Percentiles rank a stretch among this genome's conserved stretches.
These are phyloP conservation scores for Pulveroboletus ravenelii DNA, from an alignment of 768 basidiomycete species.

Conservation along the genomic window DNA sequence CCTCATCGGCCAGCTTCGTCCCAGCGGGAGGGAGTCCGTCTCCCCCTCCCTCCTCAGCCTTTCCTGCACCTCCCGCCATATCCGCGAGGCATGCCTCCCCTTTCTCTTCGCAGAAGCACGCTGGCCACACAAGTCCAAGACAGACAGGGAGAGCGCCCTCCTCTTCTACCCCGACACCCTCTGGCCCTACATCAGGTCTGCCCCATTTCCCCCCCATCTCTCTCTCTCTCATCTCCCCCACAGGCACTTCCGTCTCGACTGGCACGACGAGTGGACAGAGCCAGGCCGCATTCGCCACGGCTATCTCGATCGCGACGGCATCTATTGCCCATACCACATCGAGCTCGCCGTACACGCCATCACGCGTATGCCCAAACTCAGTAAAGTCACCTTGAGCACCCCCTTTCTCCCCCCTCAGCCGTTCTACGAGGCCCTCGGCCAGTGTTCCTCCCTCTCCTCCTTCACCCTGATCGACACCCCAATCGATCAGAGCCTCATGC, in stretches of 20 bases:
- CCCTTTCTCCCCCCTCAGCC: slow-evolving; percentile 31
- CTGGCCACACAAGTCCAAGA: slow-evolving; percentile 31
- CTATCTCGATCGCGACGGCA: slow-evolving; percentile 29
- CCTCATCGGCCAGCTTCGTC: slow-evolving; percentile 26
- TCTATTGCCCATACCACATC: slow-evolving; percentile 29
- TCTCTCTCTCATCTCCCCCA: neutral
- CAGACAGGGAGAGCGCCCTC: slow-evolving; percentile 21
- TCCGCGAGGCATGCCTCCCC: slow-evolving; percentile 30
- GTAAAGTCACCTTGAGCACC: slow-evolving; percentile 24
- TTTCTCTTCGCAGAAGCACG: slow-evolving; percentile 30
- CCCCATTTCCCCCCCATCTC: too few relatives aligned
- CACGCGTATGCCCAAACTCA: slow-evolving; percentile 29
- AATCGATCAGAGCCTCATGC: slow-evolving; percentile 32
- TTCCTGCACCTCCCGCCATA: slow-evolving; percentile 19
- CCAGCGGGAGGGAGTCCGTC: neutral
- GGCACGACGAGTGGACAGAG: slow-evolving; percentile 36
- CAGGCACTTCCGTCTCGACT: slow-evolving; percentile 31
- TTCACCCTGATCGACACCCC: slow-evolving; percentile 32
- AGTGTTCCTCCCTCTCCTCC: slow-evolving; percentile 24
- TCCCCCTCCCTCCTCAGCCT: slow-evolving; percentile 20
- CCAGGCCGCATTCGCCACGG: slow-evolving; percentile 32
- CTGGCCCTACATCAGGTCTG: slow-evolving; percentile 31
- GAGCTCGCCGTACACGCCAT: slow-evolving; percentile 24
- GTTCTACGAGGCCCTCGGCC: slow-evolving; percentile 26
- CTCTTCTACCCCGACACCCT: slow-evolving; percentile 27